Percentiles rank a stretch among this genome's conserved stretches.
phyloP scores from a whole-genome alignment of 805 yeast genomes.

The Lachancea dasiensis region DNA sequence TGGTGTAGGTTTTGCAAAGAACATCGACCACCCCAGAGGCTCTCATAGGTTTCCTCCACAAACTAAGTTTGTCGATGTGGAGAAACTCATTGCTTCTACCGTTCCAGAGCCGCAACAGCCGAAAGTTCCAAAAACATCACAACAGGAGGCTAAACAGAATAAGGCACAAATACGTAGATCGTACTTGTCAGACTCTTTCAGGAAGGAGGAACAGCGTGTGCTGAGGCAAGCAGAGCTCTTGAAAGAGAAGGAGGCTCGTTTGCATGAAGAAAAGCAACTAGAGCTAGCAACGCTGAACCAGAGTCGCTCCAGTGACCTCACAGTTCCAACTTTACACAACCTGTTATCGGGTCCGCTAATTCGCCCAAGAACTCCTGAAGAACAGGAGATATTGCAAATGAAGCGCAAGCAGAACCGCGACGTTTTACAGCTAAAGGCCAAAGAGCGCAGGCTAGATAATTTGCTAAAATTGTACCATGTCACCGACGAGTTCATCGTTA shows the following conservation, averaged over 20 bases:
- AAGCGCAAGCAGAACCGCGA: conserved; percentile 67
- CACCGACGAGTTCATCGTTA: conserved; percentile 61
- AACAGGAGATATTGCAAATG: conserved; percentile 46
- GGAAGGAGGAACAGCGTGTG: conserved; percentile 46
- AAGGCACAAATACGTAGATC: conserved; percentile 62
- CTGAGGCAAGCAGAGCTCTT: conserved; percentile 28
- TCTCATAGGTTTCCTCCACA: conserved; percentile 51
- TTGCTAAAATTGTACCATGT: conserved; percentile 69
- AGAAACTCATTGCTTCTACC: conserved; percentile 49
- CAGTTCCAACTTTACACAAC: conserved; percentile 74
- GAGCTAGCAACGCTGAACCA: conserved; percentile 24
- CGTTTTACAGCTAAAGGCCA: conserved; percentile 44
- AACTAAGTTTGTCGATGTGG: conserved; percentile 52
- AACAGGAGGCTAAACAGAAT: conserved; percentile 26
- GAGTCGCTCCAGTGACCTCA: conserved; percentile 39
- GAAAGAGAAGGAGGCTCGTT: conserved; percentile 33
- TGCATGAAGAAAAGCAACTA: conserved; percentile 34
- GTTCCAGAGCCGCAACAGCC: conserved; percentile 41
- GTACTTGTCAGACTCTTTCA: conserved; percentile 59
- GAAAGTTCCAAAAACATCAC: conserved; percentile 19
- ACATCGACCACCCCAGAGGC: conserved; percentile 59
- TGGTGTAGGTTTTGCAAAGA: conserved; percentile 62
- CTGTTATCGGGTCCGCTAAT: conserved; percentile 63
- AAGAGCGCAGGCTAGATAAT: conserved; percentile 48
- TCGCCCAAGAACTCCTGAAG: conserved; percentile 67